phyloP scores from a whole-genome alignment of 352 stramenopile genomes.

The Phytopythium helicoides region DNA sequence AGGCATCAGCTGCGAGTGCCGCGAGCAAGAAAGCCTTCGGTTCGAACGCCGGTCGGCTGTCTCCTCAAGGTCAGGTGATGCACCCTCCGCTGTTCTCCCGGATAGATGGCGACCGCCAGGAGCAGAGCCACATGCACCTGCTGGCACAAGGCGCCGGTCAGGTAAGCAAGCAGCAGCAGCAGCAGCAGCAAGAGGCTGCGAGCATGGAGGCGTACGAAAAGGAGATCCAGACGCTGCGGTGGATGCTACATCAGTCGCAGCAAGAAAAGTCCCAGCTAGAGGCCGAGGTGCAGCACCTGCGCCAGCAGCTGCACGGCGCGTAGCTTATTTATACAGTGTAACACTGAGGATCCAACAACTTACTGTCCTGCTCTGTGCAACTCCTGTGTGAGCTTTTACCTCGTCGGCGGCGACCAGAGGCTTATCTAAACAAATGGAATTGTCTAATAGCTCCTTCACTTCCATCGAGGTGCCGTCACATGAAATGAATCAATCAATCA shows the following conservation, averaged over 20 bases:
- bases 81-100: conserved; percentile 45
- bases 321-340: no score
- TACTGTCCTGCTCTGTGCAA: no score
- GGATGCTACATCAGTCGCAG: conserved; percentile 70
- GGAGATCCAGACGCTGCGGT: conserved; percentile 60
- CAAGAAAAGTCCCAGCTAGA: conserved; percentile 67
- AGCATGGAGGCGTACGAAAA: conserved; percentile 61
- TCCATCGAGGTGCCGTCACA: no score
- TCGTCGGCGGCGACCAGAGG: background rate
- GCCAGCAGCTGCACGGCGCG: conserved; percentile 35
- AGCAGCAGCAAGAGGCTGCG: conserved; percentile 21
- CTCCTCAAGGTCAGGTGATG: conserved; percentile 9
- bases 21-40: conserved; percentile 23
- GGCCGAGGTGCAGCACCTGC: conserved; percentile 64
- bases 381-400: no score
- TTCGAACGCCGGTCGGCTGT: conserved; percentile 14
- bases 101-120: conserved; percentile 22
- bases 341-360: no score
- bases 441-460: no score
- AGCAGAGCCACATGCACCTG: conserved; percentile 62
- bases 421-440: conserved; percentile 8
- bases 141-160: conserved; percentile 55
- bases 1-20: conserved; percentile 14
- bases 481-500: no score
- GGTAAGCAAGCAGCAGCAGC: conserved; percentile 53